Evolutionary conservation across 371 early-diverging fungal species (phyloP), one percentile per base, ranked within the genome.

Genomic region (Haplosporangium sp.): DNA sequence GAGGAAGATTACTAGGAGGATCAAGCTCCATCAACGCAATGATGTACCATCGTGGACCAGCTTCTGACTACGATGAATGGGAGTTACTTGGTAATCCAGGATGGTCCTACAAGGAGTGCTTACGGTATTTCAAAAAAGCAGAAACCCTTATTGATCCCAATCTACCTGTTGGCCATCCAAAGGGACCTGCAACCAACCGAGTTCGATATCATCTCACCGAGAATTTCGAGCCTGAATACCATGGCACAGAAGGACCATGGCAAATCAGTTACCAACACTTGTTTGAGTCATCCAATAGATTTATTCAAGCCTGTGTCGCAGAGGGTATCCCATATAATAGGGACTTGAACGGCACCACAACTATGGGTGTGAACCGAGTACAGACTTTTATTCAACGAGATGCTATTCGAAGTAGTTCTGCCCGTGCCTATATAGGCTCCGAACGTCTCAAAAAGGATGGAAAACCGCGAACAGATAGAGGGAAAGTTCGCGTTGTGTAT

Each of bases 31-130:
- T 81, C 44, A 81, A 81, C 27, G 81, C 81, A 5, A 81, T 81
- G 81, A 81, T 81, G 75, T 75, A 81, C 65, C 75, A 81, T 58
- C 81, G 75, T 11, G 81, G 81, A 10, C 69, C 75, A 8, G 65
- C 81, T 4, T 74, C 74, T n/a, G 81, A 81, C 37, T 81, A 61
- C 52, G 75, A 81, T 10, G 71, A 71, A 34, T 81, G 81, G 81
- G 75, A 58, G 3, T 13, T 40, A 2, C 63, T 81, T 19, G 75
- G 81, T 19, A 81, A 81, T 63, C 65, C 64, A 20, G 81, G 75
- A 38, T 81, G 81, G 81, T 42, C 61, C 50, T 81, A 74, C 63
- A 61, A 71, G 56, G 81, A 81, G 34, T 74, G 74, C 34, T 56
- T 81, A 20, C 69, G 27, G 35, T 81, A 81, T 60, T 81, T 81